Evolutionary conservation across 176 grass and related monocot genomes (phyloP).

Genomic region (Urochloa ruziziensis): DNA sequence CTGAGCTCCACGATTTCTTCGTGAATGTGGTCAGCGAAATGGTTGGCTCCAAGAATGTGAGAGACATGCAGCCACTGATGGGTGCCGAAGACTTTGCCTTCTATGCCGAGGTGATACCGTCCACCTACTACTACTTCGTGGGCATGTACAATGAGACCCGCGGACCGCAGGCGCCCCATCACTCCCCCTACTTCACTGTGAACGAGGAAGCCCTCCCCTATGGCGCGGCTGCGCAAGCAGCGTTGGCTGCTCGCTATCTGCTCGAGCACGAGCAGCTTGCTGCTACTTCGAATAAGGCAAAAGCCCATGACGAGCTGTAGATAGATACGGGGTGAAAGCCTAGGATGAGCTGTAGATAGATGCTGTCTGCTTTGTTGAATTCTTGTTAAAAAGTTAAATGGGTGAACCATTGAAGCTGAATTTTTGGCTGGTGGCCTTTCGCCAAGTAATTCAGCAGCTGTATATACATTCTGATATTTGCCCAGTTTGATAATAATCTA

Average conservation of each 20-base stretch:
- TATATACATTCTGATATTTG: too few relatives aligned
- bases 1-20: conserved; percentile 63
- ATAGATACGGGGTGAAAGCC: conserved; percentile 26
- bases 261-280: conserved; percentile 35
- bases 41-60: conserved; percentile 58
- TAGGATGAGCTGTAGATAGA: conserved; percentile 72
- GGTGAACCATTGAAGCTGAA: too few relatives aligned
- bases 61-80: conserved; percentile 64
- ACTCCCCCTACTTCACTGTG: conserved; percentile 75
- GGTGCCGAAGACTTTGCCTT: conserved; percentile 81
- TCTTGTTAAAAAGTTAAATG: too few relatives aligned
- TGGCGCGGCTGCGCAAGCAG: conserved; percentile 70
- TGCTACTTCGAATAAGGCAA: neutral
- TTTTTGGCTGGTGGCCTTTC: too few relatives aligned
- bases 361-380: too few relatives aligned
- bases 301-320: conserved; percentile 70
- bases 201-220: conserved; percentile 70
- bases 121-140: conserved; percentile 78
- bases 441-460: too few relatives aligned
- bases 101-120: conserved; percentile 56
- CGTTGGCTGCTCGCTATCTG: conserved; percentile 65
- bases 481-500: too few relatives aligned
- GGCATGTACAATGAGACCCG: conserved; percentile 53
- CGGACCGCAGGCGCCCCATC: conserved; percentile 22
- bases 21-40: conserved; percentile 55